Evolutionary conservation across 176 grass and related monocot genomes (phyloP).

Genomic region (Eragrostis nindensis): DNA sequence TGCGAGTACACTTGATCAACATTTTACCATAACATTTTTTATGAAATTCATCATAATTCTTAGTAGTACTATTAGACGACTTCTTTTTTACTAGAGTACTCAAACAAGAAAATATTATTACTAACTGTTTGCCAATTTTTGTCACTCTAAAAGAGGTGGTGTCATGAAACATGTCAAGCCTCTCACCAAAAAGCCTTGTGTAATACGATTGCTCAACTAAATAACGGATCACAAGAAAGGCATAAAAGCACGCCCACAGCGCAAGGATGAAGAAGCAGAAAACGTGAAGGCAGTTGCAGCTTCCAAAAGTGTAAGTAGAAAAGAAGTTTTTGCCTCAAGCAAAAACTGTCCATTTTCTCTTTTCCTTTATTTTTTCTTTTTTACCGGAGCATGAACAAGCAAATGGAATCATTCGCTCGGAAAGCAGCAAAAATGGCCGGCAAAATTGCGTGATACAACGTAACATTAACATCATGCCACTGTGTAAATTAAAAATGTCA

Average conservation of each 20-base stretch:
- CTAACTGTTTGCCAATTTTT: no score
- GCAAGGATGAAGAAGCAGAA: neutral
- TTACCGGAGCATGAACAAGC: neutral
- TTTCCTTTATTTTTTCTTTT: neutral
- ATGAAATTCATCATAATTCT: no score
- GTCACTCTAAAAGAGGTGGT: no score
- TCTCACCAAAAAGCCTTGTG: conserved; percentile 16
- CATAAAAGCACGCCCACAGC: conserved; percentile 23
- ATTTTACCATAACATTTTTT: neutral
- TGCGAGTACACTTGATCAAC: neutral
- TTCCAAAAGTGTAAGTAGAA: neutral
- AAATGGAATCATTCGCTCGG: neutral
- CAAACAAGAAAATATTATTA: no score
- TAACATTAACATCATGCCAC: no score
- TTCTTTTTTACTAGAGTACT: no score
- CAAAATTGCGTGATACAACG: neutral
- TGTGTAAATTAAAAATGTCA: neutral
- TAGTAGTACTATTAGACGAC: no score
- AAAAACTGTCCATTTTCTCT: neutral
- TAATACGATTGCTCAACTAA: conserved; percentile 35
- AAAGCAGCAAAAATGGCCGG: neutral
- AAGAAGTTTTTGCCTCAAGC: neutral
- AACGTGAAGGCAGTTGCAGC: conserved; percentile 21
- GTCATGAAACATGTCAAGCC: neutral
- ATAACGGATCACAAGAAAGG: conserved; percentile 45